Evolutionary conservation across 2,329 filamentous ascomycete genomes (phyloP).

Genomic region (Clonostachys rhizophaga): DNA sequence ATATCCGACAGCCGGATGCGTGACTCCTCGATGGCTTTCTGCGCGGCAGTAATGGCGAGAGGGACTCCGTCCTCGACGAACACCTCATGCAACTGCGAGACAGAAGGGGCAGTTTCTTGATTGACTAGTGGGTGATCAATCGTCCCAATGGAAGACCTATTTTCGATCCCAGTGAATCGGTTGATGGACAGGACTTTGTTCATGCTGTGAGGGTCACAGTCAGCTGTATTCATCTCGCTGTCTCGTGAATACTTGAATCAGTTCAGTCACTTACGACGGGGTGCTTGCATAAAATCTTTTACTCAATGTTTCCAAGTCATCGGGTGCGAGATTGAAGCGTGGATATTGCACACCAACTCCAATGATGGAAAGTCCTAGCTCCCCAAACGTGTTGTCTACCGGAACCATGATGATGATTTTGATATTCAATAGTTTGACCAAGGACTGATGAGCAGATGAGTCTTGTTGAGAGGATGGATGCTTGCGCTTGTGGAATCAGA

Average conservation of each 20-base stretch:
- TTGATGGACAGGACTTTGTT: conserved; percentile 60
- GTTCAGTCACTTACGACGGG: conserved; percentile 40
- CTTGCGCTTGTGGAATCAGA: no score
- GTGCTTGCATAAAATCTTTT: conserved; percentile 55
- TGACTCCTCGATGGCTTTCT: conserved; percentile 31
- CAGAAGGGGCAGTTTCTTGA: conserved; percentile 41
- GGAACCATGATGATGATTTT: no score
- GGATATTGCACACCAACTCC: conserved; percentile 59
- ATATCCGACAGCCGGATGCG: conserved; percentile 36
- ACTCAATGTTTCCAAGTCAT: conserved; percentile 45
- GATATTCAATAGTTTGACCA: no score
- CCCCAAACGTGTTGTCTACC: conserved; percentile 14
- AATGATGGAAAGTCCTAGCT: conserved; percentile 55
- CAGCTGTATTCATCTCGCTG: neutral
- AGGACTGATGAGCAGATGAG: no score
- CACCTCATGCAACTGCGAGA: conserved; percentile 46
- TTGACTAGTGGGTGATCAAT: conserved; percentile 59
- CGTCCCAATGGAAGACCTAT: conserved; percentile 56
- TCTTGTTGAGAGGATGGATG: no score
- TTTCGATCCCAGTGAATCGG: conserved; percentile 59
- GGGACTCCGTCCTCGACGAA: conserved; percentile 56
- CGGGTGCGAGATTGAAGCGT: conserved; percentile 43
- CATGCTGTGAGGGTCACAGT: conserved; percentile 36
- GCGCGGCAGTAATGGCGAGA: conserved; percentile 48
- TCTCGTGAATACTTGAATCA: neutral